A percentile compares a stretch with the other conserved stretches of the same genome.
Conservation (phyloP, 2,329 filamentous ascomycete species). For the Trichoderma atrobrunneum region DNA sequence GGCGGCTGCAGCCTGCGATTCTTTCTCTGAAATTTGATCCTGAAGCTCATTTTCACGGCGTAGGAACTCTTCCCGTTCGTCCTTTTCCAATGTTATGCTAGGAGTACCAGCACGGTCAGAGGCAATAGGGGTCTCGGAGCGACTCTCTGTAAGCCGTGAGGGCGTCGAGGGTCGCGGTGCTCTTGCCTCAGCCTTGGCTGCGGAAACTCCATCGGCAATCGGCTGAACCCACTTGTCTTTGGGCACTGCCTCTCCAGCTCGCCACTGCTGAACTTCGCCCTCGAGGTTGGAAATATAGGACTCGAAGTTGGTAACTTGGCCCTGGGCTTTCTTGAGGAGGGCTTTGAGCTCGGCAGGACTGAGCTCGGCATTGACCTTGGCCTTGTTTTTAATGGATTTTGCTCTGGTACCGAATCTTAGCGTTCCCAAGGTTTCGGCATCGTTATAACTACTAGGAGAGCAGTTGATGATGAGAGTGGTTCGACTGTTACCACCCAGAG, state of each 20-base stretch:
- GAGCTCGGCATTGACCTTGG: constrained; percentile 98
- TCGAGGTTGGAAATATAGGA: constrained; percentile 81
- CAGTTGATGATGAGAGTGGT: constrained; percentile 99
- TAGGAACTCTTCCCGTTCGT: constrained; percentile 94
- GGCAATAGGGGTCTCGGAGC: constrained; percentile 60
- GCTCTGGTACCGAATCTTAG: constrained; percentile 92
- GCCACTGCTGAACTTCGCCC: constrained; percentile 82
- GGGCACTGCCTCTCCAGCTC: constrained; percentile 81
- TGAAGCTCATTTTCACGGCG: constrained; percentile 95
- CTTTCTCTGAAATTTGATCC: constrained; percentile 91
- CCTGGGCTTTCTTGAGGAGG: constrained; percentile 87
- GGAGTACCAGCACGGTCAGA: constrained; percentile 86
- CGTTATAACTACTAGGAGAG: constrained; percentile 98
- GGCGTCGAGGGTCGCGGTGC: constrained; percentile 53
- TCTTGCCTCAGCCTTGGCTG: constrained; percentile 43
- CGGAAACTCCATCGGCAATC: constrained; percentile 45
- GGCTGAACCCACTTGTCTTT: constrained; percentile 83
- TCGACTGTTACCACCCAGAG: constrained; percentile 91
- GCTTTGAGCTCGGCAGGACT: constrained; percentile 93
- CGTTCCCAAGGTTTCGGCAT: constrained; percentile 88
- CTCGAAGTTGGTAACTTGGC: constrained; percentile 84
- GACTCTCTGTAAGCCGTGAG: constrained; percentile 53
- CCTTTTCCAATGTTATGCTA: constrained; percentile 85
- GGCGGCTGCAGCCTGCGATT: constrained; percentile 72
- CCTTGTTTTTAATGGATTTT: constrained; percentile 99